Conservation (phyloP, 495 filamentous ascomycete genomes). For the Amorphotheca resinae region DNA sequence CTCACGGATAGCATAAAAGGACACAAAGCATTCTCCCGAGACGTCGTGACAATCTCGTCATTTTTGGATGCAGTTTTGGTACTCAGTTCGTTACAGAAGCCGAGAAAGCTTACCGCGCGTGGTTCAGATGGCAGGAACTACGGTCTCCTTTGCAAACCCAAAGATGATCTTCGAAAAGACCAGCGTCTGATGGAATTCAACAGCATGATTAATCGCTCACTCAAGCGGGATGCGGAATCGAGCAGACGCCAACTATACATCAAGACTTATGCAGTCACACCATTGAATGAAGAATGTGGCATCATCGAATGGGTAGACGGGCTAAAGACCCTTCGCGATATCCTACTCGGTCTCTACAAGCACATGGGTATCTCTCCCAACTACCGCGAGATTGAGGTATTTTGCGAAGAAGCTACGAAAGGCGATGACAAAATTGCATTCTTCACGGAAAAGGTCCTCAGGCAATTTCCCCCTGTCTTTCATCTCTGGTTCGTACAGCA, state of each 20-base stretch:
- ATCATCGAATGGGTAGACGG: conserved; percentile 99
- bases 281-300: conserved; percentile 94
- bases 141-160: conserved; percentile 88
- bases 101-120: conserved; percentile 75
- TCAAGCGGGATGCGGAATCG: conserved; percentile 82
- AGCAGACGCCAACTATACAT: conserved; percentile 75
- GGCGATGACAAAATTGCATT: conserved; percentile 39
- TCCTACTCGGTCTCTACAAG: conserved; percentile 66
- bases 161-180: conserved; percentile 94
- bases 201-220: conserved; percentile 85
- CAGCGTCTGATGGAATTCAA: conserved; percentile 99
- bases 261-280: conserved; percentile 92
- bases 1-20: conserved; percentile 53
- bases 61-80: conserved; percentile 80
- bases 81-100: conserved; percentile 83
- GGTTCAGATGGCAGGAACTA: conserved; percentile 84
- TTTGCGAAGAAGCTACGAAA: conserved; percentile 34
- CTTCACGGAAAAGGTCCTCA: conserved; percentile 56
- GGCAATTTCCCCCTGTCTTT: conserved; percentile 65
- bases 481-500: conserved; percentile 91
- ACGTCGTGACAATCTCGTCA: conserved; percentile 38
- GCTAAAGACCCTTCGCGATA: conserved; percentile 84
- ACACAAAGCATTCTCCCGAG: conserved; percentile 73
- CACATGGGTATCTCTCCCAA: conserved; percentile 48
- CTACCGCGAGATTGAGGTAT: conserved; percentile 31